A percentile compares a stretch with the other conserved stretches of the same genome.
Evolutionary conservation across 257 asterid genomes (phyloP).

Genomic region (Nemophila menziesii): DNA sequence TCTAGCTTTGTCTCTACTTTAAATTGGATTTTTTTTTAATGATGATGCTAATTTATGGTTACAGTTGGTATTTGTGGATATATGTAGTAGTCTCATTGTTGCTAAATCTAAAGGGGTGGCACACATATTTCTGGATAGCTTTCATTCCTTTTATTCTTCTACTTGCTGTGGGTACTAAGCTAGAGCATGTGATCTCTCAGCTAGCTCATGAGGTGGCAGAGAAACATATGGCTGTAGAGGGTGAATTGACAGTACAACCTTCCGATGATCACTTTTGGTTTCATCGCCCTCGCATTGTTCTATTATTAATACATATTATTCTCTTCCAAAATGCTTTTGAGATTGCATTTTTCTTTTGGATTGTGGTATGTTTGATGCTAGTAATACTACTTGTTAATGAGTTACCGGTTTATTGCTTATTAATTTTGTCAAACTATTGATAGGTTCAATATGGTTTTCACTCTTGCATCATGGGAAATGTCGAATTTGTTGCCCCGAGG

Average conservation of each 20-base stretch:
- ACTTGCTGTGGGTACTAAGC: slow-evolving; percentile 85
- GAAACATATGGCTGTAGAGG: slow-evolving; percentile 88
- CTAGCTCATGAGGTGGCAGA: slow-evolving; percentile 95
- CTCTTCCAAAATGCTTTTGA: slow-evolving; percentile 98
- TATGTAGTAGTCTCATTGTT: slow-evolving; percentile 78
- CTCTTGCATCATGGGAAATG: slow-evolving; percentile 96
- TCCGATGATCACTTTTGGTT: slow-evolving; percentile 94
- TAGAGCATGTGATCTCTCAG: slow-evolving; percentile 81
- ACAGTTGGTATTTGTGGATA: slow-evolving; percentile 97
- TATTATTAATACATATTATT: slow-evolving; percentile 74
- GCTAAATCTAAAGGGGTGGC: slow-evolving; percentile 86
- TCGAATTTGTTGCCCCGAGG: slow-evolving; percentile 61
- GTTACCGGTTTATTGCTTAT: background rate
- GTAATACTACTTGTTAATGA: background rate
- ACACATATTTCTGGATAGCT: slow-evolving; percentile 94
- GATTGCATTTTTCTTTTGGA: slow-evolving; percentile 98
- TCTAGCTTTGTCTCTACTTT: background rate
- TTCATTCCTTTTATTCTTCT: slow-evolving; percentile 68
- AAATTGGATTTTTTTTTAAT: slow-evolving; percentile 3
- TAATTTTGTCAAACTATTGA: background rate
- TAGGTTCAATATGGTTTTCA: slow-evolving; percentile 82
- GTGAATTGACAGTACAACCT: slow-evolving; percentile 78
- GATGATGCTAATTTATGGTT: slow-evolving; percentile 13
- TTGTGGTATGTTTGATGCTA: slow-evolving; percentile 45
- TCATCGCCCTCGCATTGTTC: slow-evolving; percentile 61